These are phyloP conservation scores for Fusarium camptoceras DNA, from an alignment of 2,329 filamentous ascomycete species.

Conservation along the genomic window DNA sequence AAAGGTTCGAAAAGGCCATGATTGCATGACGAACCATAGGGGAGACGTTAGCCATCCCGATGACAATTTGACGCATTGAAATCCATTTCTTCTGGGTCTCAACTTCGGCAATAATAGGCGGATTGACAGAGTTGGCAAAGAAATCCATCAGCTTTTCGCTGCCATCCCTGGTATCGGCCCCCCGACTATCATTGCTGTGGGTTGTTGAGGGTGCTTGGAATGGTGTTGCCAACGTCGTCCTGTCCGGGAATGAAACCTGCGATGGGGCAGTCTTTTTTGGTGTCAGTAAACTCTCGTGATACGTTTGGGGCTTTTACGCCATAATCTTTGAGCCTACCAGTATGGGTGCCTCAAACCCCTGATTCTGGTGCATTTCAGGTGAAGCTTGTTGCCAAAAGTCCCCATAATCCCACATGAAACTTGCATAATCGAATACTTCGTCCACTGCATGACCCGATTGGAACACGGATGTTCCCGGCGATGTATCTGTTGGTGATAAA, in stretches of 20 bases:
- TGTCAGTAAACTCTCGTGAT: neutral
- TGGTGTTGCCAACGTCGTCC: conserved; percentile 34
- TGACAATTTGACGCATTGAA: conserved; percentile 60
- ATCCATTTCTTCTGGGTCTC: conserved; percentile 66
- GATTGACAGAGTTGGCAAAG: conserved; percentile 61
- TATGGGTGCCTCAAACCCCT: conserved; percentile 41
- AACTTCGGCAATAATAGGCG: conserved; percentile 64
- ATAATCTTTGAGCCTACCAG: conserved; percentile 29
- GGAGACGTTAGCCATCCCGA: conserved; percentile 60
- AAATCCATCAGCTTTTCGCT: conserved; percentile 58
- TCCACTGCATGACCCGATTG: conserved; percentile 52
- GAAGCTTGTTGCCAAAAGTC: conserved; percentile 52
- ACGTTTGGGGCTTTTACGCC: no score
- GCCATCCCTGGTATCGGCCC: conserved; percentile 6
- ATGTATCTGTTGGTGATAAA: conserved; percentile 47
- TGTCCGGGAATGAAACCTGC: conserved; percentile 43
- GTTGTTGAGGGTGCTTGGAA: conserved; percentile 38
- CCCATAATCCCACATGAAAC: conserved; percentile 60
- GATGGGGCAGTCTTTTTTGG: conserved; percentile 33
- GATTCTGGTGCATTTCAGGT: conserved; percentile 41
- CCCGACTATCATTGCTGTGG: conserved; percentile 39
- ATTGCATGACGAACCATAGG: conserved; percentile 61
- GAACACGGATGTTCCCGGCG: conserved; percentile 43
- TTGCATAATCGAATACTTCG: conserved; percentile 61
- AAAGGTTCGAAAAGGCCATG: conserved; percentile 63